phyloP scores from a whole-genome alignment of 176 grass and related monocot genomes.

The Oryza meridionalis region DNA sequence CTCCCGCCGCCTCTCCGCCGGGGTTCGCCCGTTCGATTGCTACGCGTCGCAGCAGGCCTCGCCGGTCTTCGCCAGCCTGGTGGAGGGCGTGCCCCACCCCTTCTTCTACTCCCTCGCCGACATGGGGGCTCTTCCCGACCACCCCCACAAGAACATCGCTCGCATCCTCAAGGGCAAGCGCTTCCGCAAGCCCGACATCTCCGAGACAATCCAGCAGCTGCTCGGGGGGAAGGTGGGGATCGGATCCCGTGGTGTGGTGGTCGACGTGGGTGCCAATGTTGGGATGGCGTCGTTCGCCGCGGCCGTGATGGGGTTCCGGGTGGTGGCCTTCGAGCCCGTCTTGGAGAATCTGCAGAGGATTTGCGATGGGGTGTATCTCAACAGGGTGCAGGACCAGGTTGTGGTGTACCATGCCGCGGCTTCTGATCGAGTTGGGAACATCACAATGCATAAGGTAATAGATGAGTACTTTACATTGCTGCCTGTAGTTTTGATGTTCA shows the following conservation, averaged over 20 bases:
- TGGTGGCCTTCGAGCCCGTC: slow-evolving; percentile 85
- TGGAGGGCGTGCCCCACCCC: slow-evolving; percentile 76
- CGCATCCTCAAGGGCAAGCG: slow-evolving; percentile 82
- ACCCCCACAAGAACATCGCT: slow-evolving; percentile 79
- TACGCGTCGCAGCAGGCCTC: slow-evolving; percentile 78
- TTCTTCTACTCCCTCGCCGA: slow-evolving; percentile 91
- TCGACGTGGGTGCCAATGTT: slow-evolving; percentile 89
- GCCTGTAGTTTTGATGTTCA: neutral
- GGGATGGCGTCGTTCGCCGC: slow-evolving; percentile 90
- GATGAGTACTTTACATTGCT: neutral
- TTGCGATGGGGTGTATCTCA: slow-evolving; percentile 78
- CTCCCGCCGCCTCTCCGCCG: neutral
- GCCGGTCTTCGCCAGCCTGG: slow-evolving; percentile 81
- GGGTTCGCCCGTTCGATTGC: slow-evolving; percentile 70
- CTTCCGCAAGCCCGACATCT: slow-evolving; percentile 90
- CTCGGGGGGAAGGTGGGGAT: slow-evolving; percentile 47
- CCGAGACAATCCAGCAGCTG: slow-evolving; percentile 68
- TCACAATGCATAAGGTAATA: slow-evolving; percentile 68
- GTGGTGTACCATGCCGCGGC: slow-evolving; percentile 56
- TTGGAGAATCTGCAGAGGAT: slow-evolving; percentile 87
- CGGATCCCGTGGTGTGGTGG: slow-evolving; percentile 48
- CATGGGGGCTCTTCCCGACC: slow-evolving; percentile 70
- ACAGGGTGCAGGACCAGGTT: slow-evolving; percentile 59
- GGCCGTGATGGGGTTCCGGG: slow-evolving; percentile 83
- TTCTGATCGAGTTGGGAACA: slow-evolving; percentile 78